These are phyloP conservation scores for Porogramme epimiltina DNA, from an alignment of 1,284 basidiomycete genomes.

Conservation along the genomic window DNA sequence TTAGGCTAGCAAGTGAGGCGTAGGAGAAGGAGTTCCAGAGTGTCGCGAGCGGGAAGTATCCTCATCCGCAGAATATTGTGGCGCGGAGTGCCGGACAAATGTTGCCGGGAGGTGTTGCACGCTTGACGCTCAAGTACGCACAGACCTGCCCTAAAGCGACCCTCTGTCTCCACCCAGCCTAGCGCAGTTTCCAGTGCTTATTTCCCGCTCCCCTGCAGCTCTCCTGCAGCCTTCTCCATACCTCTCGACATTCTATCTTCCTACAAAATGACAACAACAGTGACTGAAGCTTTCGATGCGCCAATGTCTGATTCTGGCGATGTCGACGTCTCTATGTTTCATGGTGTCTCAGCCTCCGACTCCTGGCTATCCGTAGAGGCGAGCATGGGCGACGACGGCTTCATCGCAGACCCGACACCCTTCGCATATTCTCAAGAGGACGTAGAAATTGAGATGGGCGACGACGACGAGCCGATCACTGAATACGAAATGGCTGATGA, in stretches of 20 bases:
- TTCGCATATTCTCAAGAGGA: constrained; percentile 40
- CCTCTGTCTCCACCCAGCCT: too few relatives aligned
- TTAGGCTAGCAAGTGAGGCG: too few relatives aligned
- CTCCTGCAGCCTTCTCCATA: too few relatives aligned
- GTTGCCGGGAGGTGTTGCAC: too few relatives aligned
- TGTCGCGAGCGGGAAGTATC: too few relatives aligned
- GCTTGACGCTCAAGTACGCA: too few relatives aligned
- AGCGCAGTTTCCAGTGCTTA: too few relatives aligned
- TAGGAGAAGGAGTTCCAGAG: too few relatives aligned
- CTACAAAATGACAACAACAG: constrained; percentile 35
- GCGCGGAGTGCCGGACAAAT: too few relatives aligned
- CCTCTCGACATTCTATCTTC: neutral
- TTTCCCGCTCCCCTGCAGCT: too few relatives aligned
- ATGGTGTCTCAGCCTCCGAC: constrained; percentile 41
- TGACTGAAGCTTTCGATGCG: constrained; percentile 59
- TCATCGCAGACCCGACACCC: constrained; percentile 15
- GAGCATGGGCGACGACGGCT: constrained; percentile 63
- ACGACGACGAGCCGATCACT: constrained; percentile 48
- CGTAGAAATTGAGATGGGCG: constrained; percentile 77
- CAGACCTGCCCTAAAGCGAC: too few relatives aligned
- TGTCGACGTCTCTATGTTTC: constrained; percentile 64
- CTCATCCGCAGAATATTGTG: too few relatives aligned
- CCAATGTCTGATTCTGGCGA: constrained; percentile 69
- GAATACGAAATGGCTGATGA: constrained; percentile 78
- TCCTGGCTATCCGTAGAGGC: constrained; percentile 59